These are phyloP conservation scores for Fusarium solani-melongenae DNA, from an alignment of 2,329 filamentous ascomycete species.

Conservation along the genomic window DNA sequence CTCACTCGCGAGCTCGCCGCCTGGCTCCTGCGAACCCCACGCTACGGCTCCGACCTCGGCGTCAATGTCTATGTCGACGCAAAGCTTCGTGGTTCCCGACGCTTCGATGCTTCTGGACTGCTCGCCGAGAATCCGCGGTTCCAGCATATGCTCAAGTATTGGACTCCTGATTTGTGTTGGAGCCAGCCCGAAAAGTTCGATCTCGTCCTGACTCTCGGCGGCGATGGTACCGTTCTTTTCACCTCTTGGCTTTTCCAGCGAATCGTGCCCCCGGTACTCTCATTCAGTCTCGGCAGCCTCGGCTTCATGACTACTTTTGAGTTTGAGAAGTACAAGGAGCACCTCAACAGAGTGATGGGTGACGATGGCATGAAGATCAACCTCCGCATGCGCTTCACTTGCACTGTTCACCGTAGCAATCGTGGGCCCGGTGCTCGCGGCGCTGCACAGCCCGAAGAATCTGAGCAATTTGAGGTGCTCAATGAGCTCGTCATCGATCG, in stretches of 20 bases:
- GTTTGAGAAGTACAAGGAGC: constrained; percentile 87
- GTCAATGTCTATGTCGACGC: constrained; percentile 99
- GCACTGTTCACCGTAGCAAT: constrained; percentile 88
- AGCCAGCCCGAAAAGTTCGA: constrained; percentile 94
- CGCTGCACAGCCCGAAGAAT: constrained; percentile 79
- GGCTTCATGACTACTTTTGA: constrained; percentile 92
- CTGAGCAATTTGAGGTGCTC: constrained; percentile 96
- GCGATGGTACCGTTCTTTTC: constrained; percentile 88
- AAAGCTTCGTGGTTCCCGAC: constrained; percentile 87
- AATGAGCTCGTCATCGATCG: constrained; percentile 99
- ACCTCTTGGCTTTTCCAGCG: constrained; percentile 94
- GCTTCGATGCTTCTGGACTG: constrained; percentile 82
- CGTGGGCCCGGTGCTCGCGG: constrained; percentile 45
- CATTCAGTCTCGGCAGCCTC: constrained; percentile 84
- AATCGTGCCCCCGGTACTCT: constrained; percentile 85
- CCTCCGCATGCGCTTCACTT: constrained; percentile 98
- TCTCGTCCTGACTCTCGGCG: constrained; percentile 87
- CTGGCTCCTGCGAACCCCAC: constrained; percentile 89
- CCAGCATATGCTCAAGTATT: constrained; percentile 88
- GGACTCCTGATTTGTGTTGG: constrained; percentile 97
- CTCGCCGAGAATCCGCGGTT: constrained; percentile 80
- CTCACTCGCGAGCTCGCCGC: constrained; percentile 87
- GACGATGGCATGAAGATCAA: constrained; percentile 97
- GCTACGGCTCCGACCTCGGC: constrained; percentile 89
- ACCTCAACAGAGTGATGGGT: constrained; percentile 91